Evolutionary conservation across 306 rosid species (phyloP).

Genomic region (Gynostemma pentaphyllum): DNA sequence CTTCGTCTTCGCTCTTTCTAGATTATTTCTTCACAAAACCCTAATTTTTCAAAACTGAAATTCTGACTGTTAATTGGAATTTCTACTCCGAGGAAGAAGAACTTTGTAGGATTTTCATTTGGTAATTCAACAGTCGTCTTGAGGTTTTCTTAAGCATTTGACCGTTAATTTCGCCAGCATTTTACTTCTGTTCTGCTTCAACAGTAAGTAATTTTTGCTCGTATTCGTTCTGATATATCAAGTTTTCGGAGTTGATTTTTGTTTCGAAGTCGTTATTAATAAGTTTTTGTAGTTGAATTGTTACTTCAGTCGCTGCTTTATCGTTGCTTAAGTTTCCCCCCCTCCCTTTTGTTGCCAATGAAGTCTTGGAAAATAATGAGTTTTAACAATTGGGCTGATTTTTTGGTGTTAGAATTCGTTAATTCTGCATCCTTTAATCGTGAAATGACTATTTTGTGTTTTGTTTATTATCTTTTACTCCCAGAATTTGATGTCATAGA

Average conservation of each 20-base stretch:
- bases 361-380: background rate
- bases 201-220: background rate
- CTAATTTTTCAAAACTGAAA: background rate
- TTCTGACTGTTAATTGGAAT: background rate
- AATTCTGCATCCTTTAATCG: background rate
- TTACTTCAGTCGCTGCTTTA: background rate
- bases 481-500: background rate
- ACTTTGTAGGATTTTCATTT: background rate
- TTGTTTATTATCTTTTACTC: background rate
- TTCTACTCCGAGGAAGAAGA: background rate
- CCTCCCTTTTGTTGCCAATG: background rate
- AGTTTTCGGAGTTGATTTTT: background rate
- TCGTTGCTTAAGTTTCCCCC: background rate
- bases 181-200: constrained; percentile 5
- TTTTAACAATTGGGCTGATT: background rate
- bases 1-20: background rate
- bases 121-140: constrained; percentile 4
- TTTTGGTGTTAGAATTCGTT: no score
- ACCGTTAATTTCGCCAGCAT: background rate
- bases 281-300: background rate
- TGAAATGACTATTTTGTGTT: no score
- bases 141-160: background rate
- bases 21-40: background rate
- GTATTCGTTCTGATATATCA: background rate
- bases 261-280: background rate